A percentile compares a stretch with the other conserved stretches of the same genome.
These are phyloP conservation scores for Paspalum notatum DNA, from an alignment of 176 grass and related monocot genomes.

Conservation along the genomic window DNA sequence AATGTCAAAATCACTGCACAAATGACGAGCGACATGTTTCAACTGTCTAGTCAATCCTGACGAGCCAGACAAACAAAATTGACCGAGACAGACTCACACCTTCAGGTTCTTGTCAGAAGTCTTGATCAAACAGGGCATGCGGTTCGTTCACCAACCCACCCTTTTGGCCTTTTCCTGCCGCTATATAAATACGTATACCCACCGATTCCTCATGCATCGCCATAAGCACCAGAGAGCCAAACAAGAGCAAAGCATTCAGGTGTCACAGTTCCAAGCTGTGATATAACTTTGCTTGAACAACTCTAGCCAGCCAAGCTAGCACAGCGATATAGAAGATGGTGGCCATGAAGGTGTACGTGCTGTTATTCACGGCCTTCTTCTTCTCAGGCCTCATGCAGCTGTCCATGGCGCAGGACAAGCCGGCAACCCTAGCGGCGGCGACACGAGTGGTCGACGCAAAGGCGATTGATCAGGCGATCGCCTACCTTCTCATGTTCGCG, in stretches of 20 bases:
- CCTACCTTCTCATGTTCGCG: constrained; percentile 38
- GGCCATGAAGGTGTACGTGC: not conserved
- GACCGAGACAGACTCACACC: not conserved
- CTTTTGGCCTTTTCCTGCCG: not conserved
- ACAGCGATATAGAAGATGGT: constrained; percentile 15
- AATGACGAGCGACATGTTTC: not conserved
- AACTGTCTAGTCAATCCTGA: not conserved
- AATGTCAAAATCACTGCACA: not conserved
- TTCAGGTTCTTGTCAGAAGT: not conserved
- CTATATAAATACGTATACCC: constrained; percentile 1
- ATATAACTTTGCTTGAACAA: not conserved
- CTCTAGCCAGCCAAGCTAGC: not conserved
- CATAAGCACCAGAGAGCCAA: not conserved
- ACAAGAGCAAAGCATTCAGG: not conserved
- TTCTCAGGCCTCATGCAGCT: constrained; percentile 45
- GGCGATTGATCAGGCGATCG: constrained; percentile 33
- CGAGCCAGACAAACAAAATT: not conserved
- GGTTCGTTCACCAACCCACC: not conserved
- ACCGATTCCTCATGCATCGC: not conserved
- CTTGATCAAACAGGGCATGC: constrained; percentile 1
- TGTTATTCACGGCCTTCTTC: constrained; percentile 39
- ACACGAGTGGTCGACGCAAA: not conserved
- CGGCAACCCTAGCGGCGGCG: not conserved
- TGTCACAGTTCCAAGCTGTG: not conserved
- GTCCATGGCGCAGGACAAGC: not conserved